Conservation (phyloP, 2,329 filamentous ascomycete genomes). For the Lachnellula subtilissima region DNA sequence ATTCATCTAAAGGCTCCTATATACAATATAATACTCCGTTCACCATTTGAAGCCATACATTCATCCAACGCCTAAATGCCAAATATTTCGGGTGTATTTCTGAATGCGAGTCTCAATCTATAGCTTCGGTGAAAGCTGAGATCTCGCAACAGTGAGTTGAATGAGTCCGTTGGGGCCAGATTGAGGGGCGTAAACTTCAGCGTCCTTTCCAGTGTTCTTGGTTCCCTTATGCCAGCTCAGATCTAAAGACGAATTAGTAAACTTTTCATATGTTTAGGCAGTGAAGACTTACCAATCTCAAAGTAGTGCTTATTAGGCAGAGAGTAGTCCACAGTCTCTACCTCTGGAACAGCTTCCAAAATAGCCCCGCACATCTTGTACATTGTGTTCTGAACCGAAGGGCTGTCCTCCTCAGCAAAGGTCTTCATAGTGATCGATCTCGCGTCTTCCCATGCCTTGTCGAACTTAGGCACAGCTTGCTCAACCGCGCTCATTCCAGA, state of each 20-base stretch:
- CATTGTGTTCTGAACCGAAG: conserved; percentile 96
- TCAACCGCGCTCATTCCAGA: conserved; percentile 61
- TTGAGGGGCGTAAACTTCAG: conserved; percentile 92
- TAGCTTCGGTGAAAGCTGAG: conserved; percentile 21
- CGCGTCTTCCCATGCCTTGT: conserved; percentile 73
- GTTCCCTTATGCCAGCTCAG: conserved; percentile 93
- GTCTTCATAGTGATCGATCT: conserved; percentile 81
- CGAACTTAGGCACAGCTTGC: conserved; percentile 61
- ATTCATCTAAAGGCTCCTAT: conserved; percentile 7
- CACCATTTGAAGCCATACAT: neutral
- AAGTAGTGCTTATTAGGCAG: conserved; percentile 99
- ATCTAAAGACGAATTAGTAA: conserved; percentile 48
- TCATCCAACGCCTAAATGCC: conserved; percentile 1
- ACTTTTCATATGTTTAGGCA: conserved; percentile 1
- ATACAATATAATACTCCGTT: conserved; percentile 6
- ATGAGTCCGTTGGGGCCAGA: conserved; percentile 92
- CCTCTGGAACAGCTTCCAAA: conserved; percentile 65
- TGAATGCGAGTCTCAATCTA: conserved; percentile 9
- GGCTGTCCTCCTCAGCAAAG: conserved; percentile 85
- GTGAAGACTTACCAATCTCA: conserved; percentile 67
- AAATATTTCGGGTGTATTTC: neutral
- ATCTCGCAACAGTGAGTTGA: conserved; percentile 77
- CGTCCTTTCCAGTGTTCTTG: conserved; percentile 93
- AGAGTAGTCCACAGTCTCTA: conserved; percentile 71
- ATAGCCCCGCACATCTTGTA: conserved; percentile 97